A percentile compares a stretch with the other conserved stretches of the same genome.
Conservation (phyloP, 2,329 filamentous ascomycete genomes). For the Parafenestella ontariensis region DNA sequence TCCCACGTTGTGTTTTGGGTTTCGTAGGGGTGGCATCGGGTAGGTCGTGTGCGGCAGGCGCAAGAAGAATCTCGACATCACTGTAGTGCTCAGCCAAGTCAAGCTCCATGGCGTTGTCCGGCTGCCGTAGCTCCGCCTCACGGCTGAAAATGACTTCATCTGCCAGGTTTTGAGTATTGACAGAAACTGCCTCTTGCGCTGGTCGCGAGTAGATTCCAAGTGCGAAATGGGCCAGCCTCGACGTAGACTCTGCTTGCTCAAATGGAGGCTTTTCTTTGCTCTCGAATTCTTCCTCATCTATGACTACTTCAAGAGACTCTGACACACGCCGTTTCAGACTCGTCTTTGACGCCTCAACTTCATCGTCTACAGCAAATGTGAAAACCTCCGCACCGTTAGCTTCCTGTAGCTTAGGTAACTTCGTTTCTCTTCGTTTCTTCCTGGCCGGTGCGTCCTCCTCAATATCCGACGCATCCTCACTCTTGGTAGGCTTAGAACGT, state of each 20-base stretch:
- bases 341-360: not conserved
- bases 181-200: not conserved
- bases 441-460: conserved; percentile 5
- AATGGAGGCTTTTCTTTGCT: not conserved
- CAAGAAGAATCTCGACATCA: not conserved
- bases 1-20: not conserved
- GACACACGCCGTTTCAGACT: not conserved
- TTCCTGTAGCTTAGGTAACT: no score
- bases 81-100: not conserved
- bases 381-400: no score
- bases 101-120: not conserved
- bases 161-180: not conserved
- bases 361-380: not conserved
- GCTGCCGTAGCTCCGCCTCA: not conserved
- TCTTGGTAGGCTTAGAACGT: not conserved
- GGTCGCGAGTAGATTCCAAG: not conserved
- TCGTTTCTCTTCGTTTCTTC: conserved; percentile 10
- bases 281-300: not conserved
- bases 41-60: not conserved
- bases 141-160: not conserved
- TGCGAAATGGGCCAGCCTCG: not conserved
- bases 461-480: conserved; percentile 4
- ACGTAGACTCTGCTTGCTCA: not conserved
- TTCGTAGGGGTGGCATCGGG: not conserved
- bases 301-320: not conserved